Conservation (phyloP, 192 early-diverging fungal genomes). For the Podila epigama region DNA sequence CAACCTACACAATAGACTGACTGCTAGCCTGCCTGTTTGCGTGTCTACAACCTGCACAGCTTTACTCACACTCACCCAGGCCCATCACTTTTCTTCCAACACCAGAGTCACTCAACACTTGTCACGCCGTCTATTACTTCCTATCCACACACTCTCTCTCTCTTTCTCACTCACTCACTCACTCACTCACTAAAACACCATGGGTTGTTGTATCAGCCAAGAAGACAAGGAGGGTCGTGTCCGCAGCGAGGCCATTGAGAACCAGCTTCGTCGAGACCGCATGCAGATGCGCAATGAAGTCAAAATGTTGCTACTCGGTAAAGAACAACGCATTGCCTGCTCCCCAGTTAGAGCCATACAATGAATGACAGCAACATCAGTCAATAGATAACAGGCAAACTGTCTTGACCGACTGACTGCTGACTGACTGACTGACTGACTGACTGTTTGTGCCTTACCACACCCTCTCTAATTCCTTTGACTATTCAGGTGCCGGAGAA, state of each 20-base stretch:
- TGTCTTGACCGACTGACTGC: too few relatives aligned
- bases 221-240: conserved; percentile 88
- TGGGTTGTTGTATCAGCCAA: conserved; percentile 90
- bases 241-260: conserved; percentile 91
- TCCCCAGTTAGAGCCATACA: not conserved
- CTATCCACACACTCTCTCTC: not conserved
- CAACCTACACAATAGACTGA: not conserved
- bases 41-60: not conserved
- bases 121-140: too few relatives aligned
- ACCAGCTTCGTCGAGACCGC: conserved; percentile 84
- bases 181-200: conserved; percentile 48
- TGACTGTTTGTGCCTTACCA: not conserved
- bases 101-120: too few relatives aligned
- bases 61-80: not conserved
- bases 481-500: conserved; percentile 84
- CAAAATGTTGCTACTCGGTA: conserved; percentile 94
- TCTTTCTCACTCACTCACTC: not conserved
- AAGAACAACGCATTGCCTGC: too few relatives aligned
- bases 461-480: not conserved
- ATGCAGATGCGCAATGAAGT: conserved; percentile 86
- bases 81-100: not conserved
- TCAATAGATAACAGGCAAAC: too few relatives aligned
- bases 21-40: too few relatives aligned
- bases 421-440: too few relatives aligned
- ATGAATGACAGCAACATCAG: too few relatives aligned